phyloP scores from a whole-genome alignment of 179 eudicot species.

The Gypsophila paniculata region DNA sequence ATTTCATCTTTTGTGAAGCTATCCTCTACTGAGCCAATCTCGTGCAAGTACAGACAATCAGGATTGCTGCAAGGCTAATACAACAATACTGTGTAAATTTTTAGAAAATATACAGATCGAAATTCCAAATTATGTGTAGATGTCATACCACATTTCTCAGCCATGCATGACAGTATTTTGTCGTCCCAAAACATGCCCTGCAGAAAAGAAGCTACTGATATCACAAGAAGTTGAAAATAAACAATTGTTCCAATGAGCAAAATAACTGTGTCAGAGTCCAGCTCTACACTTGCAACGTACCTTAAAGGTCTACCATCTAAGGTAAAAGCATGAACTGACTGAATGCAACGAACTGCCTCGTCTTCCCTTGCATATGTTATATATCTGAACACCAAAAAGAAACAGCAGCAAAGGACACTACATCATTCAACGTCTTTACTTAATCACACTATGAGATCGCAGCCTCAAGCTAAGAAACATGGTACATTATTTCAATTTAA shows the following conservation, averaged over 20 bases:
- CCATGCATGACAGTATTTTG: slow-evolving; percentile 99
- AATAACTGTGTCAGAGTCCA: background rate
- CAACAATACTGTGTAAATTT: slow-evolving; percentile 11
- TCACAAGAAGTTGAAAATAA: background rate
- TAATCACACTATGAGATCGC: background rate
- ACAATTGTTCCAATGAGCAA: background rate
- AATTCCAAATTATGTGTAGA: background rate
- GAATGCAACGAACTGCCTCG: slow-evolving; percentile 95
- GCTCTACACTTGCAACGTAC: slow-evolving; percentile 32
- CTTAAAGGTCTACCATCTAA: slow-evolving; percentile 77
- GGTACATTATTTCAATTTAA: background rate
- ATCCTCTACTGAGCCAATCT: slow-evolving; percentile 86
- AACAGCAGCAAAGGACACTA: background rate
- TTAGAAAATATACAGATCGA: background rate
- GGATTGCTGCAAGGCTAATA: slow-evolving; percentile 87
- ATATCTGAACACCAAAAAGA: slow-evolving; percentile 45
- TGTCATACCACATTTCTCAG: slow-evolving; percentile 72
- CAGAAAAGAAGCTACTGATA: slow-evolving; percentile 17
- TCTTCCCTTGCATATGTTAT: slow-evolving; percentile 86
- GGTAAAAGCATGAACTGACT: slow-evolving; percentile 77
- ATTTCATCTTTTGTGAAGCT: slow-evolving; percentile 94
- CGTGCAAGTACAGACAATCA: slow-evolving; percentile 85
- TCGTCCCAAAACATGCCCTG: slow-evolving; percentile 98
- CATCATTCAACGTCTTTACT: background rate
- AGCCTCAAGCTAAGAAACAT: background rate